These are phyloP conservation scores for Naumovozyma dairenensis DNA, from an alignment of 805 yeast genomes.

Conservation along the genomic window DNA sequence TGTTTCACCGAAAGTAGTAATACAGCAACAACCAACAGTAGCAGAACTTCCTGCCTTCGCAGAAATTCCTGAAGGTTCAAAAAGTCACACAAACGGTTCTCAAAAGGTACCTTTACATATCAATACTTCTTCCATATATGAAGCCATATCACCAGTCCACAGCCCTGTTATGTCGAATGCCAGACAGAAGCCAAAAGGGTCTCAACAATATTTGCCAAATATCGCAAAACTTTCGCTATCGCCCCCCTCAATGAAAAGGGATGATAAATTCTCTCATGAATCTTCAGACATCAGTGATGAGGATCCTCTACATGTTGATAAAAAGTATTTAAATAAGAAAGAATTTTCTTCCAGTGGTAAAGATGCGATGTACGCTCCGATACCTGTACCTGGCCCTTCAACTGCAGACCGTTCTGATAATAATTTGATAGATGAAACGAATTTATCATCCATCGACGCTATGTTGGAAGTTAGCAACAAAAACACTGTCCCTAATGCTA, in stretches of 20 bases:
- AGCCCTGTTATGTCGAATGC: slow-evolving; percentile 10
- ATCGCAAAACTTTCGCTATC: slow-evolving; percentile 15
- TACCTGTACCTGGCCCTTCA: not conserved
- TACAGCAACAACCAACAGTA: too few relatives aligned
- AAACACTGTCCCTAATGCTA: not conserved
- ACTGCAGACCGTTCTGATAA: slow-evolving; percentile 2
- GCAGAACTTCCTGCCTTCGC: not conserved
- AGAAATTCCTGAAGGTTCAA: not conserved
- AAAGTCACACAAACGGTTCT: not conserved
- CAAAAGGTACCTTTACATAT: not conserved
- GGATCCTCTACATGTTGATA: slow-evolving; percentile 1
- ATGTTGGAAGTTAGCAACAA: slow-evolving; percentile 4
- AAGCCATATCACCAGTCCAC: slow-evolving; percentile 7
- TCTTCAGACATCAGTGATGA: slow-evolving; percentile 1
- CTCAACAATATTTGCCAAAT: slow-evolving; percentile 10
- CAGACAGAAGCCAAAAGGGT: too few relatives aligned
- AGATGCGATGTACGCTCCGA: too few relatives aligned
- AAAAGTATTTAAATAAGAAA: slow-evolving; percentile 1
- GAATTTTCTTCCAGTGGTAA: too few relatives aligned
- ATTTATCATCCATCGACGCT: slow-evolving; percentile 8
- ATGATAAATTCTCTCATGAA: slow-evolving; percentile 11
- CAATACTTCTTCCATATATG: not conserved
- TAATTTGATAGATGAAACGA: not conserved
- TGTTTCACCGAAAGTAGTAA: not conserved
- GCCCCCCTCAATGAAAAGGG: slow-evolving; percentile 8